Base-by-base conservation (phyloP, 305 asterid genomes). In the Ilex paraguariensis region DNA sequence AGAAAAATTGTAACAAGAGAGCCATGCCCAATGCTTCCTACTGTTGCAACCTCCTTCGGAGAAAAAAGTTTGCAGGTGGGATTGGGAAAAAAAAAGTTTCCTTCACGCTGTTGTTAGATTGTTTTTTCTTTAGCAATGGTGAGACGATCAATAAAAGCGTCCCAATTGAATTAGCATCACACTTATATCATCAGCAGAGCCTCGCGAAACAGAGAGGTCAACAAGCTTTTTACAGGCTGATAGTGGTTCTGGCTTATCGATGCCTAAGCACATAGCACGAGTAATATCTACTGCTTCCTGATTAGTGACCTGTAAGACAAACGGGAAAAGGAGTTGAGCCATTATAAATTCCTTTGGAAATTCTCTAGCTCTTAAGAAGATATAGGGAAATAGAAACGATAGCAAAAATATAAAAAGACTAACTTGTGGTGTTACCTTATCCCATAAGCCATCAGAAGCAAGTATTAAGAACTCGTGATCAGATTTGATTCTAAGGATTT, bases 361-460 rank as follows among this genome's bases (percentile, higher is more conserved):
- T 36, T 36, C 42, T 36, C 7, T 8, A 36, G 7, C 42, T 36
- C 42, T 36, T 36, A 36, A 36, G 42, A 4, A 36, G 2, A 36
- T 5, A 2, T 4, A 36, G 42, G 42, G 28, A 21, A 21, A 21
- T 21, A 21, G 28, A 36, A 36, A 36, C 42, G 9, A 5, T 8
- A 4, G 42, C 42, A 36, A 36, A 36, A 36, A 21, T 21, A 21
- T 21, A 21, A 5, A 36, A 36, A 36, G 55, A 31, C 9, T 56
- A 1, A 21, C 28, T 21, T 21, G 6, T 63, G 45, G 30, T 56
- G 44, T 10, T 74, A 86, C 95, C 81, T 84, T 87, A 67, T 90
- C 97, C 97, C 97, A 87, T 57, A 90, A 67, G 65, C 97, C 95
- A 70, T 90, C 97, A n/a, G 95, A 90, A 46, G 95, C 97, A 57